phyloP scores from a whole-genome alignment of 2,329 filamentous ascomycete species.

The Aspergillus piperis region DNA sequence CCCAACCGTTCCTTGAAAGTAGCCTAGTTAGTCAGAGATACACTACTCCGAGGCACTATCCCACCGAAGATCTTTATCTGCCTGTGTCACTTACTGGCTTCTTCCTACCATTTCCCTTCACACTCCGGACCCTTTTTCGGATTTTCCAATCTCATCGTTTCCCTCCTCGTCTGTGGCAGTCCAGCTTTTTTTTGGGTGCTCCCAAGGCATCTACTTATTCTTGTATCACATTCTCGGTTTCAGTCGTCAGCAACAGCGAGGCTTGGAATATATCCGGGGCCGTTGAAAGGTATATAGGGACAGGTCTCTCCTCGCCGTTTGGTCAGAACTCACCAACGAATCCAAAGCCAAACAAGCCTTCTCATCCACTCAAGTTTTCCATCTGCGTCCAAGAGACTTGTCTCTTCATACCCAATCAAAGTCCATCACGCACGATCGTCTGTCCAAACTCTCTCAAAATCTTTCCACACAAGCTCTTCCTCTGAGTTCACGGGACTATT shows the following conservation, averaged over 20 bases:
- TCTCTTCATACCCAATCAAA: background rate
- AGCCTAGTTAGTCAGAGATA: conserved; percentile 7
- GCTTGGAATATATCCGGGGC: background rate
- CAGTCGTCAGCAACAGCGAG: conserved; percentile 8
- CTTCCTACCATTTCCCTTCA: conserved; percentile 6
- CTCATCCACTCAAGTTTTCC: background rate
- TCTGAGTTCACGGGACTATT: background rate
- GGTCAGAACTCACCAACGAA: conserved; percentile 4
- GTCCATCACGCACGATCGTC: background rate
- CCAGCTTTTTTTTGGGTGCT: conserved; percentile 1
- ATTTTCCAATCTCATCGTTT: conserved; percentile 4
- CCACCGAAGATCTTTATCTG: conserved; percentile 24
- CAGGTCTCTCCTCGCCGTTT: background rate
- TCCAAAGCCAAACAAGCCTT: background rate
- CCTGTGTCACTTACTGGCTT: conserved; percentile 10
- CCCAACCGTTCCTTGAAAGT: conserved; percentile 1
- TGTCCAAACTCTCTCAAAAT: background rate
- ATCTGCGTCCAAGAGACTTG: background rate
- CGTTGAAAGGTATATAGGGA: conserved; percentile 17
- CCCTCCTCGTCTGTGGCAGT: conserved; percentile 11
- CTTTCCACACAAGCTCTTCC: too few relatives aligned
- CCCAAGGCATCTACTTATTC: conserved; percentile 12
- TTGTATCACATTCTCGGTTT: conserved; percentile 16
- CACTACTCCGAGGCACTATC: conserved; percentile 11
- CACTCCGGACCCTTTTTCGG: background rate